Conservation (phyloP, 2,329 filamentous ascomycete genomes). For the Westerdykella aurantiaca region DNA sequence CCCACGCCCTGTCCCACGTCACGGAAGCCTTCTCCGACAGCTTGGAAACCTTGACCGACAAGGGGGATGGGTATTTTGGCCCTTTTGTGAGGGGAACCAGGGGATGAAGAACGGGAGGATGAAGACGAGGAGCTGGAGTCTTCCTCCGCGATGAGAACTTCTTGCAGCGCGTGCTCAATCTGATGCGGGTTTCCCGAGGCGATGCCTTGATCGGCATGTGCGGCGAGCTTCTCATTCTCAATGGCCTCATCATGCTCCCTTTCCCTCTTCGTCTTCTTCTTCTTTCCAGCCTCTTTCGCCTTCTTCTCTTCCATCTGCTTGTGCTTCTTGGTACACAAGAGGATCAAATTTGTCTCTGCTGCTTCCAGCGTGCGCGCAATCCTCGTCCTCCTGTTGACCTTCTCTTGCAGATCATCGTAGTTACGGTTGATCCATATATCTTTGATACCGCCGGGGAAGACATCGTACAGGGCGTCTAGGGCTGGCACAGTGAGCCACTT, state of each 20-base stretch:
- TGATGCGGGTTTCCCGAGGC: slow-evolving; percentile 55
- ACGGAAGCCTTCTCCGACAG: slow-evolving; percentile 43
- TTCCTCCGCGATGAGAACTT: slow-evolving; percentile 35
- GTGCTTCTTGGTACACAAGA: slow-evolving; percentile 70
- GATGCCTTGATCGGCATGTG: slow-evolving; percentile 49
- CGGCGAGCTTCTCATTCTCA: slow-evolving; percentile 50
- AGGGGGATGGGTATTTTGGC: slow-evolving; percentile 41
- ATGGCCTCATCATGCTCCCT: slow-evolving; percentile 59
- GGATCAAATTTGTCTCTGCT: slow-evolving; percentile 81
- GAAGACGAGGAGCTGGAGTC: slow-evolving; percentile 27
- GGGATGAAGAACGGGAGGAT: slow-evolving; percentile 29
- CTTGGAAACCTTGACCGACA: slow-evolving; percentile 42
- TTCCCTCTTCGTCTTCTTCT: slow-evolving; percentile 44
- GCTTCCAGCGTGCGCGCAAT: slow-evolving; percentile 68
- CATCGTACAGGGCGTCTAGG: slow-evolving; percentile 79
- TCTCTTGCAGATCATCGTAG: slow-evolving; percentile 74
- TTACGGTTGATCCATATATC: slow-evolving; percentile 97
- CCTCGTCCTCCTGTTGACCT: slow-evolving; percentile 68
- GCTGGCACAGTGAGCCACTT: slow-evolving; percentile 87
- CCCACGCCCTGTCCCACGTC: slow-evolving; percentile 45
- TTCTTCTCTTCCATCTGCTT: slow-evolving; percentile 60
- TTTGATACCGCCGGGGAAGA: slow-evolving; percentile 88
- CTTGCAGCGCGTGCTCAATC: slow-evolving; percentile 45
- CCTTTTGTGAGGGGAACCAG: slow-evolving; percentile 21
- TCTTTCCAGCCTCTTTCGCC: slow-evolving; percentile 59